These are phyloP conservation scores for Sicyos baderoa DNA, from an alignment of 306 rosid genomes.

Conservation along the genomic window DNA sequence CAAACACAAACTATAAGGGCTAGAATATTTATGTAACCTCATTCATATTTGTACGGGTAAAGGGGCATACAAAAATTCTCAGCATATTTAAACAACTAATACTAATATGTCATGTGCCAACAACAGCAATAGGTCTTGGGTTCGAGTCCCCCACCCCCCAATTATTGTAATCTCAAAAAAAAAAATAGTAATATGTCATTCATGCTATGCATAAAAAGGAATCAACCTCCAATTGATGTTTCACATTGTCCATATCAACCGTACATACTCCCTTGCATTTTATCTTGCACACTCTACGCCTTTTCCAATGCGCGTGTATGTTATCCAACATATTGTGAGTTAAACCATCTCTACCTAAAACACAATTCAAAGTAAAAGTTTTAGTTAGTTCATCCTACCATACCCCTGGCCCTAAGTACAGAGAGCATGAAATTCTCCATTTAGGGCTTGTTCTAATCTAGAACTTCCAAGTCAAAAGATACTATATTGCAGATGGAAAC, in stretches of 20 bases:
- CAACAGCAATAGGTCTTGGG: too few species aligned
- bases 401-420: too few species aligned
- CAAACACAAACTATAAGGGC: background rate
- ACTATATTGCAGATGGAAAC: background rate
- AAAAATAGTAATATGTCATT: too few species aligned
- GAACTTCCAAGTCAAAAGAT: background rate
- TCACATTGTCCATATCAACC: constrained; percentile 73
- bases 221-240: constrained; percentile 73
- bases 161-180: too few species aligned
- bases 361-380: background rate
- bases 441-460: background rate
- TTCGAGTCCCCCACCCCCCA: too few species aligned
- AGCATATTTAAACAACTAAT: background rate
- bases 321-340: constrained; percentile 98
- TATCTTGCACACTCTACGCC: constrained; percentile 83
- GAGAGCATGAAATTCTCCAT: too few species aligned
- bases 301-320: constrained; percentile 93
- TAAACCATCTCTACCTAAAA: constrained; percentile 92
- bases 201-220: constrained; percentile 12
- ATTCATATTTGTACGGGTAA: background rate
- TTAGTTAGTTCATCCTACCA: background rate
- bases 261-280: constrained; percentile 92
- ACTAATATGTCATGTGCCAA: background rate
- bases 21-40: background rate
- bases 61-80: background rate